These are phyloP conservation scores for Neofusicoccum sp. DNA, from an alignment of 2,329 filamentous ascomycete genomes.

Conservation along the genomic window DNA sequence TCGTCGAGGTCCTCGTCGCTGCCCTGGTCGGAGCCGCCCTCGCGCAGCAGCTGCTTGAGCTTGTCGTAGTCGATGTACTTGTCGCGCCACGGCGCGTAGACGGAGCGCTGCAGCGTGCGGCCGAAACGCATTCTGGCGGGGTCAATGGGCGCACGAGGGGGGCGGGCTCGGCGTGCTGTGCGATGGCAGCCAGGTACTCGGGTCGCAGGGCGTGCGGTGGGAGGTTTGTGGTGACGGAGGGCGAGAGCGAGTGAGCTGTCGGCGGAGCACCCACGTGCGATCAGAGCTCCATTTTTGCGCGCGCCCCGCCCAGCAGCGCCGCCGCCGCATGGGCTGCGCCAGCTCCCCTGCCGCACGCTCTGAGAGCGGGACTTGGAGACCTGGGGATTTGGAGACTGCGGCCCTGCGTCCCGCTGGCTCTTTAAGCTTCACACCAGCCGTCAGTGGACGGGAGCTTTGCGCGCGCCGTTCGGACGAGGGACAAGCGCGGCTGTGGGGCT, in stretches of 20 bases:
- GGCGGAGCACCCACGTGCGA: slow-evolving; percentile 9
- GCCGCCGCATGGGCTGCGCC: no score
- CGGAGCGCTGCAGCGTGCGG: slow-evolving; percentile 74
- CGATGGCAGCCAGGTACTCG: not conserved
- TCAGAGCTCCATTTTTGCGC: slow-evolving; percentile 3
- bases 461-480: no score
- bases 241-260: slow-evolving; percentile 10
- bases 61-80: slow-evolving; percentile 95
- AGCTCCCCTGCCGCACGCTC: no score
- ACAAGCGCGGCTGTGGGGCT: no score
- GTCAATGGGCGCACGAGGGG: not conserved
- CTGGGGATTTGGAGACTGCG: no score
- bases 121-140: slow-evolving; percentile 77
- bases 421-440: no score
- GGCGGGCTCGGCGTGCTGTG: not conserved
- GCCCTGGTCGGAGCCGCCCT: slow-evolving; percentile 53
- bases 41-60: slow-evolving; percentile 84
- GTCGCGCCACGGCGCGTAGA: slow-evolving; percentile 85
- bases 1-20: slow-evolving; percentile 56
- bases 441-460: no score
- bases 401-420: no score
- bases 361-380: no score
- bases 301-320: slow-evolving; percentile 6
- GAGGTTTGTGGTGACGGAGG: not conserved
- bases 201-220: not conserved